phyloP scores from a whole-genome alignment of 306 rosid species.

The Quercus robur region DNA sequence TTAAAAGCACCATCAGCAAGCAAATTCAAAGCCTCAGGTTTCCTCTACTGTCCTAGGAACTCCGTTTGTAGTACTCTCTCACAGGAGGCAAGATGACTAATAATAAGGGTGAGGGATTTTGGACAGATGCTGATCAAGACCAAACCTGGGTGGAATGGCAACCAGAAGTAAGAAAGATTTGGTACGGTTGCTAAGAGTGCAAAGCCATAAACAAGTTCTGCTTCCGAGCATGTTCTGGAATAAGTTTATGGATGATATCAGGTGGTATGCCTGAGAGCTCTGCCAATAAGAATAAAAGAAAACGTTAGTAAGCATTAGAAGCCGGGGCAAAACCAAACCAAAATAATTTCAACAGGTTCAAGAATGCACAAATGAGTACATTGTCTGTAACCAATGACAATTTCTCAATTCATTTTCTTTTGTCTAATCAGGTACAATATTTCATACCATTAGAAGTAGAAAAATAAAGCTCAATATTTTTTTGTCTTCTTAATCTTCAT shows the following conservation, averaged over 20 bases:
- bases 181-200: slow-evolving; percentile 55
- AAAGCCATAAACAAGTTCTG: slow-evolving; percentile 97
- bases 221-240: slow-evolving; percentile 96
- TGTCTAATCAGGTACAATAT: background rate
- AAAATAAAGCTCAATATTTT: no score
- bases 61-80: slow-evolving; percentile 43
- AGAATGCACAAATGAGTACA: background rate
- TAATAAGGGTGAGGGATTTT: slow-evolving; percentile 4
- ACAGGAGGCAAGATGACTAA: slow-evolving; percentile 32
- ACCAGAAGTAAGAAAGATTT: slow-evolving; percentile 9
- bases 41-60: slow-evolving; percentile 31
- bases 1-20: slow-evolving; percentile 37
- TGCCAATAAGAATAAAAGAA: slow-evolving; percentile 32
- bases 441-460: no score
- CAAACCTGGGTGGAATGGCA: slow-evolving; percentile 3
- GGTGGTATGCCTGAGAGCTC: slow-evolving; percentile 84
- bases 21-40: slow-evolving; percentile 27
- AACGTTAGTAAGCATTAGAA: slow-evolving; percentile 4
- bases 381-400: background rate
- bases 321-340: background rate
- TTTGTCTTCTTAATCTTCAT: no score
- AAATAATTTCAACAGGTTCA: background rate
- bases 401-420: background rate
- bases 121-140: slow-evolving; percentile 2
- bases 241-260: slow-evolving; percentile 63